These are phyloP conservation scores for Aeminium ludgeri DNA, from an alignment of 495 filamentous ascomycete species.

Conservation along the genomic window DNA sequence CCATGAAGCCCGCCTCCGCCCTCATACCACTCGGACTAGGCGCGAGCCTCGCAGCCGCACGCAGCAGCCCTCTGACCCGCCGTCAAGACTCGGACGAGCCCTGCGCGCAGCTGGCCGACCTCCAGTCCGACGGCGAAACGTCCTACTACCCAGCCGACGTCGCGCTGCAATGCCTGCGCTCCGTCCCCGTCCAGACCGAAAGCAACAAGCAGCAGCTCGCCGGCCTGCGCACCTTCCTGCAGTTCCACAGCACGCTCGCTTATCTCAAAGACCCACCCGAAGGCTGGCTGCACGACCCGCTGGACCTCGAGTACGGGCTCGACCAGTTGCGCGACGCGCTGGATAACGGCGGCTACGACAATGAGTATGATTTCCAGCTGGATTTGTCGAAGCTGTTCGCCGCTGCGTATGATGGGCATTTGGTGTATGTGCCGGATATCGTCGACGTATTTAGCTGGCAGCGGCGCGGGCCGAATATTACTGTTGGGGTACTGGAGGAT, in stretches of 20 bases:
- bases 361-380: constrained; percentile 36
- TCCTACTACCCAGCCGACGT: background rate
- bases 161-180: constrained; percentile 3
- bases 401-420: constrained; percentile 35
- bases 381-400: constrained; percentile 27
- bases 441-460: constrained; percentile 20
- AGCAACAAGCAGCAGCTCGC: background rate
- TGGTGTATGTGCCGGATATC: constrained; percentile 27
- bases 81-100: no score
- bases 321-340: constrained; percentile 21
- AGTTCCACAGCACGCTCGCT: constrained; percentile 26
- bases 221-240: constrained; percentile 3
- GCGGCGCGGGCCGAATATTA: no score
- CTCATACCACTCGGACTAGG: no score
- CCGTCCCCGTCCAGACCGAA: constrained; percentile 4
- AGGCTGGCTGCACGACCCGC: constrained; percentile 22
- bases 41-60: no score
- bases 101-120: no score
- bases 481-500: background rate
- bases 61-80: no score
- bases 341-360: constrained; percentile 20
- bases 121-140: background rate
- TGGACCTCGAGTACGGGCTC: constrained; percentile 28
- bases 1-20: no score
- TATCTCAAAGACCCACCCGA: constrained; percentile 30